Base-by-base conservation (phyloP, 2,329 filamentous ascomycete species). In the Phialophora macrospora region DNA sequence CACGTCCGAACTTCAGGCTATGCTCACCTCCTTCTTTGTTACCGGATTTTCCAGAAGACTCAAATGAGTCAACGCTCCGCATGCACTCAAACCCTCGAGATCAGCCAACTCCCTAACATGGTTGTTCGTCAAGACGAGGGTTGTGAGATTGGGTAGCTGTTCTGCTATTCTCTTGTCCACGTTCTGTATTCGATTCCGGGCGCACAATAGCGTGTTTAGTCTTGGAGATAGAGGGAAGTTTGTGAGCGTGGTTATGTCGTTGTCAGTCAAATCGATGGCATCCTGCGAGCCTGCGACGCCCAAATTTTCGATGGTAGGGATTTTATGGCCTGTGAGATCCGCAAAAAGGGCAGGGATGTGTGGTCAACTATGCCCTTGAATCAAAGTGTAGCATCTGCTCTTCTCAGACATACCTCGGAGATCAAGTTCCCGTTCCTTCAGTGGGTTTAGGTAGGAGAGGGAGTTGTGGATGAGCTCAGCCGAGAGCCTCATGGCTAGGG, bases 371-470 rank as follows among this genome's bases (percentile, higher is more conserved):
- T 91, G 90, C 86, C 88, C 88, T 74, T 80, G 78, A 49, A 61
- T 60, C 63, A 78, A 82, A 88, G 88, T 93, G 91, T 91, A 97
- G 92, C 88, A 96, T 95, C 93, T 94, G 91, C 85, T 88, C 92
- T 92, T 96, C 92, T 90, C 90, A 87, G 82, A 87, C 93, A 88
- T 91, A 98, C 95, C 95, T 97, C 95, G 89, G 75, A 99, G 92
- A 85, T 98, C 93, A 79, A 99, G 88, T 87, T 99, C 95, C 80
- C 95, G 92, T 86, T 99, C 95, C 83, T 95, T 96, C 80, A 99
- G 87, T 78, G 94, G 93, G 82, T 98, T 99, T 81, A 98, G 90
- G 85, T 97, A 99, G 79, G 94, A 97, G 73, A 97, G 90, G 77
- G 95, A 97, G 80, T 88, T 89, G 80, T 92, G 88, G 82, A 99